phyloP scores from a whole-genome alignment of 2,329 filamentous ascomycete species.

The Scleromitrula shiraiana region DNA sequence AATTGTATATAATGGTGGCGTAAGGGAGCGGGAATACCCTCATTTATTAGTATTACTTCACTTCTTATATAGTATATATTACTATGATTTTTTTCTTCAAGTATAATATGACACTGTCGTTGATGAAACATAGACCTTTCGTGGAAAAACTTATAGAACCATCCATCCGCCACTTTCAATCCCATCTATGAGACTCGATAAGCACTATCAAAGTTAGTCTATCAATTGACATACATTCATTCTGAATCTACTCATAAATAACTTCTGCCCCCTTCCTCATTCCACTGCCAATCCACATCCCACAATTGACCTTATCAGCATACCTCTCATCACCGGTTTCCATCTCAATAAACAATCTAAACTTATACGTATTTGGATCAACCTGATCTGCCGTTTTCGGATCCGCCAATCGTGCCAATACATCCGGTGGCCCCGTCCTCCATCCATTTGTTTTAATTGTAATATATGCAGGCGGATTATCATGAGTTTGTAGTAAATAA shows the following conservation, averaged over 20 bases:
- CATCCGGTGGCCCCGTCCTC: conserved; percentile 38
- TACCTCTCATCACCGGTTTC: conserved; percentile 44
- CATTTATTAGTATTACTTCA: no score
- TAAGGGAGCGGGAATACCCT: no score
- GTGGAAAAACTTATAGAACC: no score
- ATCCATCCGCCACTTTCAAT: no score
- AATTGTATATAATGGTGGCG: no score
- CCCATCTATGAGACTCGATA: conserved; percentile 20
- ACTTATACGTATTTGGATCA: conserved; percentile 34
- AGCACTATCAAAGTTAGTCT: conserved; percentile 15
- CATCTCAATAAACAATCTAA: conserved; percentile 42
- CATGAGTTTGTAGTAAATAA: conserved; percentile 41
- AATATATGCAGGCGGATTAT: conserved; percentile 38
- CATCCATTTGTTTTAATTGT: conserved; percentile 42
- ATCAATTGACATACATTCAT: neutral
- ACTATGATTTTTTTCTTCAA: no score
- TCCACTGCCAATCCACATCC: conserved; percentile 42
- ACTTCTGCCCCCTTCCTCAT: conserved; percentile 39
- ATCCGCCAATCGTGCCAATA: conserved; percentile 23
- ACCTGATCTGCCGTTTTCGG: conserved; percentile 22
- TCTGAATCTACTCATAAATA: conserved; percentile 36
- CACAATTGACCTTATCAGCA: conserved; percentile 41
- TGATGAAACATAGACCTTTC: no score
- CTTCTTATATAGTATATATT: no score
- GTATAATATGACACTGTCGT: no score